Evolutionary conservation across 495 filamentous ascomycete species (phyloP), one percentile per base, ranked within the genome.

Genomic region (Mytilinidion resinicola): DNA sequence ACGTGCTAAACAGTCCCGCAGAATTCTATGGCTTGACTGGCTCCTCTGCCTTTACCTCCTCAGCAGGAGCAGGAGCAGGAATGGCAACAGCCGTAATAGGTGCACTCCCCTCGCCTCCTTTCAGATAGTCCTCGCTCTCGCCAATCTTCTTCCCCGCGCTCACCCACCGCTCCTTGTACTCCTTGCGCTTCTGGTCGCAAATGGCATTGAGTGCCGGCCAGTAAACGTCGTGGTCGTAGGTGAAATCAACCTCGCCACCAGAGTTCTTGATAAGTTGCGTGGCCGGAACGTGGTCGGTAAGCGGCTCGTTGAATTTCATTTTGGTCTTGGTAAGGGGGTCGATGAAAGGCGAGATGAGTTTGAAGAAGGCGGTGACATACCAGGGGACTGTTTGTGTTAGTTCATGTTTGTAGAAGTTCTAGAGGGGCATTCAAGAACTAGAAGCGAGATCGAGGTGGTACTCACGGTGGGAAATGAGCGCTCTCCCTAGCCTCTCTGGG

Each of bases 291-390:
- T 88, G 85, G 47, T 86, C 73, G 58, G 77, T 74, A 73, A 93
- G 79, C 64, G 95, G 86, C 65, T 95, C 88, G 73, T 96, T 95
- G 78, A 96, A 97, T 68, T 88, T 90, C 67, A 98, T 81, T 77
- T 98, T 98, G 61, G 93, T 82, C 14, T 85, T 82, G 14, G 93
- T 98, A 58, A 85, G 59, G 9, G 93, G 93, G 73, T 98, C 93
- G 70, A 98, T 96, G 72, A 97, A 97, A 30, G 92, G 91, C 17
- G 82, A 88, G 73, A 98, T 91, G 57, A 96, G 73, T 73, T 95
- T 96, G 80, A 96, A 95, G 79, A 98, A 98, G 21, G 83, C 85
- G 70, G 78, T 82, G 52, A 96, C 85, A 51, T 91, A 76, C 82
- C 88, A 96, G 11, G 92, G 93, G 50, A 96, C 88, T 91, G 12